A percentile compares a stretch with the other conserved stretches of the same genome.
These are phyloP conservation scores for Zygnema cylindricum DNA, from an alignment of 139 green algal genomes.

Conservation along the genomic window DNA sequence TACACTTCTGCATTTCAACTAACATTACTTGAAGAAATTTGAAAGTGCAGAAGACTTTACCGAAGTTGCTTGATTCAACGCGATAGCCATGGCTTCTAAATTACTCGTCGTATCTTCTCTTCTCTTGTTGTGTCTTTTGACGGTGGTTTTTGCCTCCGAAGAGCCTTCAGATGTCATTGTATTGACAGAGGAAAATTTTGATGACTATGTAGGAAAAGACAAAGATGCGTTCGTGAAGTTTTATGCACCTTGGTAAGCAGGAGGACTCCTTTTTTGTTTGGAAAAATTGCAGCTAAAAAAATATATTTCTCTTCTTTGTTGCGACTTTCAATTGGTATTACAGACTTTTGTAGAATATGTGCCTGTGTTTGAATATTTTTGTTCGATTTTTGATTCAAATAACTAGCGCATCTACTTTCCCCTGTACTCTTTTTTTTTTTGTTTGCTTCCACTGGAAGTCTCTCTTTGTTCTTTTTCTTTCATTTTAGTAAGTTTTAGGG, in stretches of 20 bases:
- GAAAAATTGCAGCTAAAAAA: not conserved
- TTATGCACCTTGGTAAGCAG: slow-evolving; percentile 59
- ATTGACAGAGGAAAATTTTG: slow-evolving; percentile 52
- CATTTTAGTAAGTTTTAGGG: no score
- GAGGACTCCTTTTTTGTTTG: slow-evolving; percentile 13
- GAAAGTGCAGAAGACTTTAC: not conserved
- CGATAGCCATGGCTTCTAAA: not conserved
- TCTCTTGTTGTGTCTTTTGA: not conserved
- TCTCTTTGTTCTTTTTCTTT: no score
- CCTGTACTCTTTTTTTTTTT: no score
- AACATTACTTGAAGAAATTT: not conserved
- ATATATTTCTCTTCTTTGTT: not conserved
- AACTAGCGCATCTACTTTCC: no score
- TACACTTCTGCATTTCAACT: not conserved
- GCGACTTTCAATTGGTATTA: not conserved
- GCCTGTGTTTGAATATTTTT: no score
- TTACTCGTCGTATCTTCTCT: no score
- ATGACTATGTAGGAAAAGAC: slow-evolving; percentile 54
- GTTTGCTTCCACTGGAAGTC: no score
- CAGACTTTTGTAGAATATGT: no score
- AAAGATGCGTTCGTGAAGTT: slow-evolving; percentile 58
- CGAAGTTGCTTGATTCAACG: not conserved
- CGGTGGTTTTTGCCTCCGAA: not conserved
- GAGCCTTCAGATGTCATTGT: slow-evolving; percentile 45
- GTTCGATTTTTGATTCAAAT: no score